A percentile compares a stretch with the other conserved stretches of the same genome.
Conservation (phyloP, 176 grass and related monocot genomes). For the Bromus sterilis region DNA sequence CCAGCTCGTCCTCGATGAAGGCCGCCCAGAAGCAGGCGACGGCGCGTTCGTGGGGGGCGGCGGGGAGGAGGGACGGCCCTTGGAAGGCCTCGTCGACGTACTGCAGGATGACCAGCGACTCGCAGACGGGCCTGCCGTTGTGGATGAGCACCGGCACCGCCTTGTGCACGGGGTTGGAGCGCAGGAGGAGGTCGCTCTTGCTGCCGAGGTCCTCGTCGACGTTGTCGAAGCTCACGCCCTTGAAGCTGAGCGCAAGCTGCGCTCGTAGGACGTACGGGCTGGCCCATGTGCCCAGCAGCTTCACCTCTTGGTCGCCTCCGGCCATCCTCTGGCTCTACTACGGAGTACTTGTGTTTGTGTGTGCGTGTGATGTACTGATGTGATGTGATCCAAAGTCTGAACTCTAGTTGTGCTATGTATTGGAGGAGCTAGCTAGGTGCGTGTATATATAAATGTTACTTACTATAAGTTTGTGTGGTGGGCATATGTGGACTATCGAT, state of each 20-base stretch:
- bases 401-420: neutral
- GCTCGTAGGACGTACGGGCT: slow-evolving; percentile 24
- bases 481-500: no score
- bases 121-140: slow-evolving; percentile 28
- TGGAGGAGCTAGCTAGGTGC: neutral
- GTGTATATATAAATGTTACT: no score
- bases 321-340: neutral
- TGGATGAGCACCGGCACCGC: slow-evolving; percentile 63
- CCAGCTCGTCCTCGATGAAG: neutral
- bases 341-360: neutral
- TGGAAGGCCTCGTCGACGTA: slow-evolving; percentile 32
- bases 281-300: slow-evolving; percentile 12
- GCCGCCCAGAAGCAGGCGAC: neutral
- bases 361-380: no score
- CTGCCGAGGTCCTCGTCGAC: slow-evolving; percentile 20
- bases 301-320: neutral
- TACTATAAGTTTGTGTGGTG: neutral
- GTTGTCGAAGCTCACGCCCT: slow-evolving; percentile 44
- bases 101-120: slow-evolving; percentile 38
- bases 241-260: slow-evolving; percentile 34
- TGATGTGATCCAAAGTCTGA: neutral
- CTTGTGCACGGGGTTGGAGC: slow-evolving; percentile 53
- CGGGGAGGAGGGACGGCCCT: neutral
- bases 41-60: neutral
- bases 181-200: slow-evolving; percentile 50